Base-by-base conservation (phyloP, 768 basidiomycete genomes). In the Leucocoprinus leucothites region DNA sequence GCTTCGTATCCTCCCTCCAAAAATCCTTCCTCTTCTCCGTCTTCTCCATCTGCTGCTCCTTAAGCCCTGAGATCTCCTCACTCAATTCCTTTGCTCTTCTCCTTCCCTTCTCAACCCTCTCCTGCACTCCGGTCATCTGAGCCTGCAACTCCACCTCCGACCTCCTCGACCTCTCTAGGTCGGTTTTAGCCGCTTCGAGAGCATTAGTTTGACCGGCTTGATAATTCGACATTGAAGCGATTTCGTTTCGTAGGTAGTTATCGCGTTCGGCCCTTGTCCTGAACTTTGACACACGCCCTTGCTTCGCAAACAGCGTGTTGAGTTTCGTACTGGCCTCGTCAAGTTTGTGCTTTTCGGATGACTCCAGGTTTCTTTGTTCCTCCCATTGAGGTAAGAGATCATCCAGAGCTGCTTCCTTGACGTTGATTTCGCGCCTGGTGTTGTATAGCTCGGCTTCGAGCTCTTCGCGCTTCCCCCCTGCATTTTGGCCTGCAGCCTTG, bases 1-100 rank as follows among this genome's bases (percentile, higher is more conserved):
- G 71, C 68, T 91, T 96, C 0, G 91, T 87, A 58, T 98, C 96
- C 68, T 96, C 94, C 61, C 95, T 79, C 96, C 97, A 98, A 26
- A 93, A 68, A 49, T 96, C 94, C 78, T 96, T 97, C 62, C 94
- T 74, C 67, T 83, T 80, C 70, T 98, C 96, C 42, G 73, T 79
- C 65, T 88, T 71, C 48, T 84, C 86, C 22, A 76, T 78, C 59
- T 87, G 80, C 64, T 88, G 74, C 53, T 89, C 86, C 68, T 85
- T 90, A 47, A 91, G 67, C 54, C 66, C 65, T 0, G 70, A 69
- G 16, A 86, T 70, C 59, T 89, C 82, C 43, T 89, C 88, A 3
- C 70, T 72, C 16, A 92, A 64, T n/a, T 81, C 79, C 60, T 76
- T 77, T 53, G 80, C 75, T 44, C 78, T 72, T 51, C 73, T 73